phyloP scores from a whole-genome alignment of 2,329 filamentous ascomycete genomes.

The Phoma sp. region DNA sequence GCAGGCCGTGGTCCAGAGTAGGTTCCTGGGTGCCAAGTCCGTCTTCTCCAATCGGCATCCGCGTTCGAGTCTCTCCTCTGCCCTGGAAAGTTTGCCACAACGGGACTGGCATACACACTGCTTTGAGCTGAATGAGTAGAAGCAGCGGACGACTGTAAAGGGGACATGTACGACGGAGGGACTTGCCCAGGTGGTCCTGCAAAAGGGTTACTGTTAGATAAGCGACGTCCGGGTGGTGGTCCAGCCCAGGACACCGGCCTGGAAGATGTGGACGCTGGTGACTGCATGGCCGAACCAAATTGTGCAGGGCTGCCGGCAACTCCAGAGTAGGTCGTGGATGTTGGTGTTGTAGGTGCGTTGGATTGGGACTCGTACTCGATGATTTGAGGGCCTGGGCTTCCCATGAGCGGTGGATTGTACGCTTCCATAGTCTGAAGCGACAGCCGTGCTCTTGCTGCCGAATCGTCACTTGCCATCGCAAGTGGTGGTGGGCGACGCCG shows the following conservation, averaged over 20 bases:
- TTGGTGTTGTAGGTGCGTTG: conserved; percentile 79
- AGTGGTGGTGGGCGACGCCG: conserved; percentile 79
- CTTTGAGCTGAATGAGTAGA: conserved; percentile 62
- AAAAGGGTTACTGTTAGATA: conserved; percentile 77
- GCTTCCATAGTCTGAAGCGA: conserved; percentile 64
- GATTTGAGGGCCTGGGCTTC: conserved; percentile 68
- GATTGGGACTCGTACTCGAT: conserved; percentile 70
- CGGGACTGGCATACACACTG: conserved; percentile 71
- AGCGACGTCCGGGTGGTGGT: conserved; percentile 71
- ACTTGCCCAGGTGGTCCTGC: conserved; percentile 68
- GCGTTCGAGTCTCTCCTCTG: conserved; percentile 70
- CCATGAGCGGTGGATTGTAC: conserved; percentile 65
- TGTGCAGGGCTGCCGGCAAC: conserved; percentile 74
- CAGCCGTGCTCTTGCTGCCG: conserved; percentile 61
- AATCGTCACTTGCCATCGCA: conserved; percentile 76
- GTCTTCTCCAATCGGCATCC: conserved; percentile 79
- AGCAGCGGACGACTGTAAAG: conserved; percentile 61
- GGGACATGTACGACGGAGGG: conserved; percentile 63
- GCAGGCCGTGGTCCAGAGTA: conserved; percentile 64
- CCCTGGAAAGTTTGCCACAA: conserved; percentile 66
- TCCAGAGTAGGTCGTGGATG: conserved; percentile 80
- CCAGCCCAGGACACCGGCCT: conserved; percentile 76
- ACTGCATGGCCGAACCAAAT: conserved; percentile 71
- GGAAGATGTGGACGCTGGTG: conserved; percentile 73
- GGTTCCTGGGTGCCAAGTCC: conserved; percentile 90